Evolutionary conservation across 306 rosid species (phyloP).

Genomic region (Gleditsia sinensis): DNA sequence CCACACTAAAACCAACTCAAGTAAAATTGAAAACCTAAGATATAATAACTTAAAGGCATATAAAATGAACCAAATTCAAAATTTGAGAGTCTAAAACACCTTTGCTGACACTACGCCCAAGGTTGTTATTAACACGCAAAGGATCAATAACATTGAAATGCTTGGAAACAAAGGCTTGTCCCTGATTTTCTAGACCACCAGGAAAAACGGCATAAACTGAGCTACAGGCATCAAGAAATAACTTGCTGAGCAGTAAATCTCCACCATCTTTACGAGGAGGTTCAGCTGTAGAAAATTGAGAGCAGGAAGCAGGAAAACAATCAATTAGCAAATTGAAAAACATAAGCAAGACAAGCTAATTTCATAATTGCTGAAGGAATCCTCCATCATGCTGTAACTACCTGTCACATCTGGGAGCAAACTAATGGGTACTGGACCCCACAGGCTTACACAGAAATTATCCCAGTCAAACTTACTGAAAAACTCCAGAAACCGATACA

Average conservation of each 20-base stretch:
- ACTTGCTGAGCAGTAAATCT: slow-evolving; percentile 82
- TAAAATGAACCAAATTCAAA: slow-evolving; percentile 16
- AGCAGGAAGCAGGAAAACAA: slow-evolving; percentile 15
- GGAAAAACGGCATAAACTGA: slow-evolving; percentile 87
- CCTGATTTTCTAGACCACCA: slow-evolving; percentile 81
- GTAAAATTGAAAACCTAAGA: neutral
- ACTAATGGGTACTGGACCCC: slow-evolving; percentile 94
- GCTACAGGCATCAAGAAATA: slow-evolving; percentile 81
- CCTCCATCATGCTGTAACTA: slow-evolving; percentile 39
- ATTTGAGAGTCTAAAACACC: slow-evolving; percentile 50
- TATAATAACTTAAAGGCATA: slow-evolving; percentile 1
- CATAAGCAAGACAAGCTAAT: neutral
- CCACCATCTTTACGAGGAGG: slow-evolving; percentile 95
- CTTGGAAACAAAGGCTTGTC: slow-evolving; percentile 86
- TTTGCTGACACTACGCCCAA: slow-evolving; percentile 99
- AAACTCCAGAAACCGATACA: slow-evolving; percentile 91
- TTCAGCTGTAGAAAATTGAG: slow-evolving; percentile 62
- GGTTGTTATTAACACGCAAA: slow-evolving; percentile 94
- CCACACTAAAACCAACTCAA: slow-evolving; percentile 10
- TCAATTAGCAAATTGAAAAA: slow-evolving; percentile 8
- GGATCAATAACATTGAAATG: slow-evolving; percentile 98
- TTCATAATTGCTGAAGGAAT: slow-evolving; percentile 7
- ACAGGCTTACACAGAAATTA: slow-evolving; percentile 88
- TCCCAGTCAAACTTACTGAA: slow-evolving; percentile 99
- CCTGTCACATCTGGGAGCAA: slow-evolving; percentile 98